Evolutionary conservation across 352 stramenopile genomes (phyloP), one percentile per base, ranked within the genome.

Genomic region (Pythium plurisporium): DNA sequence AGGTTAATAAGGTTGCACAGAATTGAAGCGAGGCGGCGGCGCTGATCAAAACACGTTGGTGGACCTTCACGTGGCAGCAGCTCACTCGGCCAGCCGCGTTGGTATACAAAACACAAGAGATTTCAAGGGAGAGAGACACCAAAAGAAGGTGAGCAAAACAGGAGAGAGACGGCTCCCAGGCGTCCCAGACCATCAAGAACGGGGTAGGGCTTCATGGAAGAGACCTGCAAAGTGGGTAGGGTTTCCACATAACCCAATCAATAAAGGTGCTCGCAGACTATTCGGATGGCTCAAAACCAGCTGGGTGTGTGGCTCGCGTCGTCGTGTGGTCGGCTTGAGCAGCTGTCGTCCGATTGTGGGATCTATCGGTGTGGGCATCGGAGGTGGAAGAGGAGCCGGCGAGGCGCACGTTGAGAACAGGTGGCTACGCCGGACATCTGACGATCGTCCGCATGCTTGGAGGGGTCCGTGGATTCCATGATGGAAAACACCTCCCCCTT

Each of bases 61-160:
- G 15, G 29, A 36, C 50, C 29, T 52, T 67, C 51, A 67, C 60
- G 60, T 67, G 60, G 53, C 60, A 67, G 46, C 51, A 62, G 52
- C 46, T 62, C 51, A 47, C 45, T 59, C 34, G 53, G 19, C 31
- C 31, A 54, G 59, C 20, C 20, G 36, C 36, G 6, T 3, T 12
- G 14, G 7, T 38, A 59, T 59, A 68, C 46, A 63, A 59, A 55
- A 19, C 27, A 3, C 53, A 55, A 63, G 53, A 45, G 36, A 27
- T 52, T 31, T 12, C 47, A 34, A 19, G 45, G 20, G 52, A 40
- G 53, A 47, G 60, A 51, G 60, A 62, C 40, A 19, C 47, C 37
- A 50, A 34, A 26, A 5, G 22, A 30, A 19, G n/a, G 31, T 31
- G 31, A 22, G n/a, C n/a, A n/a, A 55, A 46, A 48, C 30, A 19